A percentile compares a stretch with the other conserved stretches of the same genome.
phyloP scores from a whole-genome alignment of 2,329 filamentous ascomycete species.

The Talaromyces sp. region DNA sequence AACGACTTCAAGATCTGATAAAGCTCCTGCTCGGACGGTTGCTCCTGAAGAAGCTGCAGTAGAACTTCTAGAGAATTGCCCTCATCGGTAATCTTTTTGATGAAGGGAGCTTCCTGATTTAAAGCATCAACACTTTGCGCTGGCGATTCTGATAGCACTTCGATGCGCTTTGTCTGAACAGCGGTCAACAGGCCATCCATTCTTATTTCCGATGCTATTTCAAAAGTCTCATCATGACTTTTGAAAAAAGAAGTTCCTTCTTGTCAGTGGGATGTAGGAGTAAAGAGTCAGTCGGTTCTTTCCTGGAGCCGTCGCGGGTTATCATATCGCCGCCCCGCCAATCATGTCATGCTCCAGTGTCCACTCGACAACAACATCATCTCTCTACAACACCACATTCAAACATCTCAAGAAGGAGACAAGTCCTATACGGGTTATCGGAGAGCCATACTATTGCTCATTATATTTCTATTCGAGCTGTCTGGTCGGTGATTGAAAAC shows the following conservation, averaged over 20 bases:
- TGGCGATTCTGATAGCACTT: conserved; percentile 24
- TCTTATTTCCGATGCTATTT: background rate
- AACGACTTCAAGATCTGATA: conserved; percentile 34
- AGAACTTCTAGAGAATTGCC: conserved; percentile 20
- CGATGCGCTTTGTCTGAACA: conserved; percentile 36
- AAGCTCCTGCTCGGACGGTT: conserved; percentile 39
- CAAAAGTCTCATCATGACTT: background rate
- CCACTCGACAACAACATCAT: conserved; percentile 7
- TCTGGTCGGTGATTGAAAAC: background rate
- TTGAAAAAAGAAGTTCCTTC: background rate
- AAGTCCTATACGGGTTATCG: background rate
- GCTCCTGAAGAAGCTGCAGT: conserved; percentile 41
- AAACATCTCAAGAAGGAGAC: background rate
- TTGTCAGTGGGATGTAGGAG: background rate
- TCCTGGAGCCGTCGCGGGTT: conserved; percentile 30
- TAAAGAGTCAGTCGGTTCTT: conserved; percentile 11
- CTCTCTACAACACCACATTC: background rate
- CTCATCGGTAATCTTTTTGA: background rate
- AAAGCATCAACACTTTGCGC: background rate
- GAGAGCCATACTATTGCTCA: background rate
- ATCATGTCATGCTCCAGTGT: background rate
- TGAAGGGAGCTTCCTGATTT: background rate
- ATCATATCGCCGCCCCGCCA: conserved; percentile 13
- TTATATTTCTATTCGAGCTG: background rate
- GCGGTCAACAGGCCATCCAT: conserved; percentile 44